These are phyloP conservation scores for Trichosporon faecale DNA, from an alignment of 1,284 basidiomycete species.

Conservation along the genomic window DNA sequence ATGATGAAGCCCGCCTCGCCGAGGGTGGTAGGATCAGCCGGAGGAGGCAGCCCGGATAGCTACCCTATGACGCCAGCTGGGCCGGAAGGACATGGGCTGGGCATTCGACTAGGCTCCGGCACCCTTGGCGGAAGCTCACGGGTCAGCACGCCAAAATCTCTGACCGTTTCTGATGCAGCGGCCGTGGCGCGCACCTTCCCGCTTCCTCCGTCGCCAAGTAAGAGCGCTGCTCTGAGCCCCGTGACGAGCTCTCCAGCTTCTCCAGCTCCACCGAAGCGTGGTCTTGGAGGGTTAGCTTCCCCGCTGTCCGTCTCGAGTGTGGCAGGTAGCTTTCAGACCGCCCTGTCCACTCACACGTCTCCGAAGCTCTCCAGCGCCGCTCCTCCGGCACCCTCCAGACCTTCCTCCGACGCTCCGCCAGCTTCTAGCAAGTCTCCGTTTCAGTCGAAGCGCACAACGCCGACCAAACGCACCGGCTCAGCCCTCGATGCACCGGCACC, in stretches of 20 bases:
- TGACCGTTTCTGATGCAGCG: neutral
- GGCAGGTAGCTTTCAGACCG: neutral
- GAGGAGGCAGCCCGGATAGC: neutral
- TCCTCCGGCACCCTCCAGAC: neutral
- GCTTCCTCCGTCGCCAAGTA: constrained; percentile 19
- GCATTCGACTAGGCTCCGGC: neutral
- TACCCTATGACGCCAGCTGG: neutral
- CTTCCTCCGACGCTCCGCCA: neutral
- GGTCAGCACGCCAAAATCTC: neutral
- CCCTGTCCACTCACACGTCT: neutral
- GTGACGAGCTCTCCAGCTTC: neutral
- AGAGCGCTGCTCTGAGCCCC: constrained; percentile 18
- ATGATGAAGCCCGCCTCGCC: neutral
- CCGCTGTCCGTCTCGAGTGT: neutral
- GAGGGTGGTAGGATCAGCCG: neutral
- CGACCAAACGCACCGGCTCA: neutral
- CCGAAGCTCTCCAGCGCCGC: neutral
- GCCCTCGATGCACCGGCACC: neutral
- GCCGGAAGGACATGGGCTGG: neutral
- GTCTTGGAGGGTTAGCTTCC: neutral
- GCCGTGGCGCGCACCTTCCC: constrained; percentile 15
- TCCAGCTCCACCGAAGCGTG: neutral
- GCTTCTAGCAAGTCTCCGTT: neutral
- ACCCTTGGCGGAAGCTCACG: neutral
- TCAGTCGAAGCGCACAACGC: neutral